Percentiles rank a stretch among this genome's conserved stretches.
Evolutionary conservation across 495 filamentous ascomycete genomes (phyloP).

Genomic region (Achaetomiella virescens): DNA sequence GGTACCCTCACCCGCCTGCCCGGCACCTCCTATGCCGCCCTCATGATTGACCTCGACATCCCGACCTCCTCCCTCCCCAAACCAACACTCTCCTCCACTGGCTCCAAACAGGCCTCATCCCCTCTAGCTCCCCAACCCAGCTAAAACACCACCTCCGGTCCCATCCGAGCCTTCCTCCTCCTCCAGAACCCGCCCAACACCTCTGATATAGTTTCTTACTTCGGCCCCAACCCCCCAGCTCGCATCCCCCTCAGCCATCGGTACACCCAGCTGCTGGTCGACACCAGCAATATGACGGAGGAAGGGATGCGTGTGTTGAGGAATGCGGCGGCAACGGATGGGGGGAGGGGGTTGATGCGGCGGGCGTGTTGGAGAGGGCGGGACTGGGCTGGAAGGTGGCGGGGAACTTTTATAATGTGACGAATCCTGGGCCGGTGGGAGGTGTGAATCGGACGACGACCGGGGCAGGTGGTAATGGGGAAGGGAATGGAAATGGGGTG

Average conservation of each 20-base stretch:
- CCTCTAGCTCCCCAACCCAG: slow-evolving; percentile 23
- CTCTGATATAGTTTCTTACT: slow-evolving; percentile 26
- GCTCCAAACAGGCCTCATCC: slow-evolving; percentile 37
- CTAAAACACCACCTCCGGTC: slow-evolving; percentile 29
- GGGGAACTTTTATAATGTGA: slow-evolving; percentile 42
- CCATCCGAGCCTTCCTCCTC: slow-evolving; percentile 26
- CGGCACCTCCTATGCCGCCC: slow-evolving; percentile 30
- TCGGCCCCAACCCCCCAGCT: slow-evolving; percentile 36
- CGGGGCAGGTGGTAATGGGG: neutral
- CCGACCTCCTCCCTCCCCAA: slow-evolving; percentile 30
- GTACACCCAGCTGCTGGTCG: slow-evolving; percentile 37
- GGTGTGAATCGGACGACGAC: neutral
- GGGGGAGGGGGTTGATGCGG: slow-evolving; percentile 30
- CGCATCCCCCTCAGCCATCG: slow-evolving; percentile 37
- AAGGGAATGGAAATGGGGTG: neutral
- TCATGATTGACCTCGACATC: slow-evolving; percentile 44
- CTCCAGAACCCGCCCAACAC: slow-evolving; percentile 27
- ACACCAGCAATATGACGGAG: slow-evolving; percentile 28
- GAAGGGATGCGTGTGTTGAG: slow-evolving; percentile 22
- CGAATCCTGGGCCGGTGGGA: slow-evolving; percentile 34
- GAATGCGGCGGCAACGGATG: slow-evolving; percentile 24
- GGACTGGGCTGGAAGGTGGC: slow-evolving; percentile 33
- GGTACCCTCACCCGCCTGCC: slow-evolving; percentile 20
- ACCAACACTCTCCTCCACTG: slow-evolving; percentile 39
- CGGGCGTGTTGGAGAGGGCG: slow-evolving; percentile 24